phyloP scores from a whole-genome alignment of 1,284 basidiomycete species.

The Tilletia walkeri region DNA sequence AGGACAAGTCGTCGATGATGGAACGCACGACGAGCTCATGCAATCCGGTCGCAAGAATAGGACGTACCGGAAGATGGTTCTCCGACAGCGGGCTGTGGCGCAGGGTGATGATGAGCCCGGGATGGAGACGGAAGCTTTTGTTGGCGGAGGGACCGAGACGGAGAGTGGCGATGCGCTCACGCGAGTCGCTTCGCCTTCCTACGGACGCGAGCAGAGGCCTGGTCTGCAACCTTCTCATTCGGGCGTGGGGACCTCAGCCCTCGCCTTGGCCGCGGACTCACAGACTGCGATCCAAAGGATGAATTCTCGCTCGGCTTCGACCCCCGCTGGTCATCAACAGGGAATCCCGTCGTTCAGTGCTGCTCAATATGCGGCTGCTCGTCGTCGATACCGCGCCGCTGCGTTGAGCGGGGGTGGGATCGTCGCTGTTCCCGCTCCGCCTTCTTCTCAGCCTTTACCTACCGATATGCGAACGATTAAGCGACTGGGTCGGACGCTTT shows the following conservation, averaged over 20 bases:
- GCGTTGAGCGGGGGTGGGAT: not conserved
- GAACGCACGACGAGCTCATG: conserved; percentile 45
- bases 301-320: conserved; percentile 4
- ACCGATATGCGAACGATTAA: not conserved
- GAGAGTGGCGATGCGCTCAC: not conserved
- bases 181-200: not conserved
- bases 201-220: not conserved
- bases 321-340: not conserved
- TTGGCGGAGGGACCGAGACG: not conserved
- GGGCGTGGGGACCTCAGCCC: not conserved
- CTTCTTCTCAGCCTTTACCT: not conserved
- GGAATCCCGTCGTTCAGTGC: not conserved
- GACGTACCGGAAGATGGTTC: conserved; percentile 47
- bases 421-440: not conserved
- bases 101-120: conserved; percentile 17
- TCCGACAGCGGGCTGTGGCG: conserved; percentile 36
- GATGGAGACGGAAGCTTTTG: not conserved
- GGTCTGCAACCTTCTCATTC: not conserved
- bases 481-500: conserved; percentile 1
- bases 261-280: not conserved
- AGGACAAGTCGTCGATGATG: conserved; percentile 46
- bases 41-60: conserved; percentile 23
- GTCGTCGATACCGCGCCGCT: not conserved
- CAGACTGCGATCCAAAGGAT: not conserved
- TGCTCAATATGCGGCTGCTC: not conserved